Conservation (phyloP, 164 flowering plant species). For the Liquidambar formosana region DNA sequence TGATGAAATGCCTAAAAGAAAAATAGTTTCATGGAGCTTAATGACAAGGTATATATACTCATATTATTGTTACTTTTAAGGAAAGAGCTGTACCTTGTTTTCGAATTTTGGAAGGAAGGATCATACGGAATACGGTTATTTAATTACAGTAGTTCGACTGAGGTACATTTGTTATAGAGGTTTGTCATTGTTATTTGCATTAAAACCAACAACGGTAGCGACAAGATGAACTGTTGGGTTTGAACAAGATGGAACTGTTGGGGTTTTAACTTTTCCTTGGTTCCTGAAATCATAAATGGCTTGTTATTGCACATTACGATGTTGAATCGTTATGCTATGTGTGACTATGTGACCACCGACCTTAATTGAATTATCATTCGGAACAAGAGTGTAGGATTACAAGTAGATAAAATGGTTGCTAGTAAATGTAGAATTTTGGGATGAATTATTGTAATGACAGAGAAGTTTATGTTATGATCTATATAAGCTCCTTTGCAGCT, state of each 20-base stretch:
- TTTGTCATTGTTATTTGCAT: too few relatives aligned
- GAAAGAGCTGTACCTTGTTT: neutral
- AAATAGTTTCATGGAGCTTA: neutral
- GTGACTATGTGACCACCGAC: too few relatives aligned
- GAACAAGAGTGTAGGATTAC: neutral
- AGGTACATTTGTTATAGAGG: too few relatives aligned
- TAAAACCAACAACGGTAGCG: too few relatives aligned
- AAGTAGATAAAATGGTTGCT: neutral
- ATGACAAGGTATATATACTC: neutral
- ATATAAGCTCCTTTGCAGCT: neutral
- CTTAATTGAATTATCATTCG: neutral
- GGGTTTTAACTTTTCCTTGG: too few relatives aligned
- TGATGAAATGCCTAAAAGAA: neutral
- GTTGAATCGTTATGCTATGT: neutral
- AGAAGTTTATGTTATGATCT: neutral
- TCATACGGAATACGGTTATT: neutral
- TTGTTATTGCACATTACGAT: too few relatives aligned
- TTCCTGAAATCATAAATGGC: too few relatives aligned
- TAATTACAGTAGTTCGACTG: neutral
- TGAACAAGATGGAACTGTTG: too few relatives aligned
- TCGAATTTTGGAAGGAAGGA: neutral
- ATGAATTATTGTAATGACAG: neutral
- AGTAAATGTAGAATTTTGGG: neutral
- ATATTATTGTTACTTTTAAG: too few relatives aligned
- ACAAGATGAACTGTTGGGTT: too few relatives aligned